These are phyloP conservation scores for Citrus reticulata DNA, from an alignment of 345 rosid species.

Conservation along the genomic window DNA sequence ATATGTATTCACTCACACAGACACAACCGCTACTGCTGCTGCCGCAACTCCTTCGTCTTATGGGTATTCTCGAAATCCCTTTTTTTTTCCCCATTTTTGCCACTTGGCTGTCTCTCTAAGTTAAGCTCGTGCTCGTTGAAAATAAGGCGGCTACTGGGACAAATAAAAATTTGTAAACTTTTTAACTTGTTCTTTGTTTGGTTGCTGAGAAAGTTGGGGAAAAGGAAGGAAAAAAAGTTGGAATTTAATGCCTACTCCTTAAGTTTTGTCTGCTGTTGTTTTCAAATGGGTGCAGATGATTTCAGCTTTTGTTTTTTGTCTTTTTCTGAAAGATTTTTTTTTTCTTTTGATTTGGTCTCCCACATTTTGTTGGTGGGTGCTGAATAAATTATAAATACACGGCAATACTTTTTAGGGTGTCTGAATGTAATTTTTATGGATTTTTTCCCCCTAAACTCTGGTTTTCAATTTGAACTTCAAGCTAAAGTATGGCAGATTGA, in stretches of 20 bases:
- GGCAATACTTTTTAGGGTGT: not conserved
- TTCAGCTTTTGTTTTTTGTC: not conserved
- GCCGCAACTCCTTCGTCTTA: constrained; percentile 28
- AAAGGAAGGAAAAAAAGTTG: not conserved
- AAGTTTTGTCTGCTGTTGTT: not conserved
- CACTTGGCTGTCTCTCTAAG: not conserved
- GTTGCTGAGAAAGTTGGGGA: not conserved
- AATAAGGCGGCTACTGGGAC: not conserved
- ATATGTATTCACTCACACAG: constrained; percentile 16
- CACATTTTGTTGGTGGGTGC: not conserved
- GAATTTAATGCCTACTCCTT: not conserved
- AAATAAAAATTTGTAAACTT: not conserved
- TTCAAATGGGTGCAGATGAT: not conserved
- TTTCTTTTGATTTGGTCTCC: not conserved
- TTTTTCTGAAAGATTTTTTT: not conserved
- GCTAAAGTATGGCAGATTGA: not conserved
- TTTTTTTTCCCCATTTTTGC: constrained; percentile 11
- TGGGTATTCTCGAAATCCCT: constrained; percentile 37
- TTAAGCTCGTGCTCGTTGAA: not conserved
- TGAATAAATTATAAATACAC: not conserved
- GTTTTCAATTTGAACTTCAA: not conserved
- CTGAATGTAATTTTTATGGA: not conserved
- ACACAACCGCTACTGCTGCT: constrained; percentile 3
- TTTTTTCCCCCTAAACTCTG: not conserved
- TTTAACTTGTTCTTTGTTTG: not conserved